Evolutionary conservation across 495 filamentous ascomycete genomes (phyloP).

Genomic region (Trichocladium uniseriatum): DNA sequence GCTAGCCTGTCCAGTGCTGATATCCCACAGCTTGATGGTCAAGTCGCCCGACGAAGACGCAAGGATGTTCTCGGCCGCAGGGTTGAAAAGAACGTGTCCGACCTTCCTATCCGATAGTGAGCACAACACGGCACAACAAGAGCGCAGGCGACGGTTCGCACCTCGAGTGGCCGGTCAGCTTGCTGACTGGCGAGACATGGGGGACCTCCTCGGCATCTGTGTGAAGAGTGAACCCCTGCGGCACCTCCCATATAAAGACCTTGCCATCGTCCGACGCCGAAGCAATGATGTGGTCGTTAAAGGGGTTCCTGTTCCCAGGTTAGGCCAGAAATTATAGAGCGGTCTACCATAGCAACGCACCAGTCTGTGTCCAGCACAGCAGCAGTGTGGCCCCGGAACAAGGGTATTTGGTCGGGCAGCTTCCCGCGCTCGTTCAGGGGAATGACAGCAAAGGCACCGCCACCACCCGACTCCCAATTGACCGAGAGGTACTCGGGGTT

Average conservation of each 20-base stretch:
- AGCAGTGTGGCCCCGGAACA: constrained; percentile 93
- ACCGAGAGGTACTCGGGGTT: constrained; percentile 94
- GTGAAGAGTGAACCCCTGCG: constrained; percentile 73
- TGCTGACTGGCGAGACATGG: constrained; percentile 72
- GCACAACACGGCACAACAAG: background rate
- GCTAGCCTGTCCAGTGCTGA: constrained; percentile 63
- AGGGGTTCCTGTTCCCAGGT: constrained; percentile 62
- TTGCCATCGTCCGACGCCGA: constrained; percentile 96
- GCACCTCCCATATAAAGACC: constrained; percentile 93
- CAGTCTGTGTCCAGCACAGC: constrained; percentile 97
- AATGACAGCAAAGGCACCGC: constrained; percentile 94
- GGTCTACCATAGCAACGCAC: constrained; percentile 32
- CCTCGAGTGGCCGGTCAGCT: constrained; percentile 67
- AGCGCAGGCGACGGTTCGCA: constrained; percentile 7
- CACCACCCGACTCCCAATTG: constrained; percentile 97
- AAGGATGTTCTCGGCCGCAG: constrained; percentile 88
- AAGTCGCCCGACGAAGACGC: constrained; percentile 93
- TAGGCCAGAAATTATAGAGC: constrained; percentile 21
- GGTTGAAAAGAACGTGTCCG: constrained; percentile 96
- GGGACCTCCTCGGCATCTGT: constrained; percentile 73
- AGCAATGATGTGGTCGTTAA: constrained; percentile 85
- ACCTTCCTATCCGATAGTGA: constrained; percentile 58
- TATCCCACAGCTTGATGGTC: constrained; percentile 93
- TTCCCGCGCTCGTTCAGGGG: constrained; percentile 81
- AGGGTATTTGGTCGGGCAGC: constrained; percentile 81